Base-by-base conservation (phyloP, 2,329 filamentous ascomycete species). In the Paecilomyces fulvus region DNA sequence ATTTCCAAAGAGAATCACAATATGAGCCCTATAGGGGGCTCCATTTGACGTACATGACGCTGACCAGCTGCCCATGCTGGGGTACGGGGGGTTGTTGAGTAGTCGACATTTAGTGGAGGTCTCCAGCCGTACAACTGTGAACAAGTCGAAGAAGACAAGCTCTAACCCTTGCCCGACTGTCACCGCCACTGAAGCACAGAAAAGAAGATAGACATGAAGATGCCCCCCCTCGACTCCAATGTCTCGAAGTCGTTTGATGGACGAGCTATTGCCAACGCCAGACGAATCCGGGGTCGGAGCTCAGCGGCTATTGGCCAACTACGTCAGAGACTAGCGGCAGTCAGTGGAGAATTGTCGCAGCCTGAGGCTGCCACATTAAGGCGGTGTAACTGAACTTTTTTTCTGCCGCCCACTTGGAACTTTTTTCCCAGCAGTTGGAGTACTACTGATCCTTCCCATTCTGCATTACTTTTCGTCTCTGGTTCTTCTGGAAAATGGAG, bases 61-160 rank as follows among this genome's bases (percentile, higher is more conserved):
- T 77, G 64, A 77, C 70, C 56, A 77, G 71, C 64, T 72, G 74
- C 66, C 75, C 75, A 55, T 73, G 70, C 55, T 75, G 67, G 64
- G 72, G 66, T 60, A 72, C 65, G 55, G 67, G 64, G 60, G 65
- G 67, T 56, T 68, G 65, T 63, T 70, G 65, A 67, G 69, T 65
- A 58, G 69, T 70, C 66, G 72, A 72, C 72, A 75, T 75, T 65
- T 74, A 72, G 64, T 64, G 63, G 62, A 70, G 67, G 62, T 65
- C 65, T 63, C 65, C 66, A 59, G 63, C 65, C 69, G 71, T 71
- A 66, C 62, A 67, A 63, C 61, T 57, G 63, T 63, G 58, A 60
- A 60, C 58, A 62, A 60, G 52, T 60, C 56, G 51, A 52, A 28
- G 25, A 55, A 17, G 30, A 37, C n/a, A 30, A 49, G 49, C 20